Percentiles rank a stretch among this genome's conserved stretches.
These are phyloP conservation scores for Phialocephala subalpina DNA, from an alignment of 2,329 filamentous ascomycete genomes.

Conservation along the genomic window DNA sequence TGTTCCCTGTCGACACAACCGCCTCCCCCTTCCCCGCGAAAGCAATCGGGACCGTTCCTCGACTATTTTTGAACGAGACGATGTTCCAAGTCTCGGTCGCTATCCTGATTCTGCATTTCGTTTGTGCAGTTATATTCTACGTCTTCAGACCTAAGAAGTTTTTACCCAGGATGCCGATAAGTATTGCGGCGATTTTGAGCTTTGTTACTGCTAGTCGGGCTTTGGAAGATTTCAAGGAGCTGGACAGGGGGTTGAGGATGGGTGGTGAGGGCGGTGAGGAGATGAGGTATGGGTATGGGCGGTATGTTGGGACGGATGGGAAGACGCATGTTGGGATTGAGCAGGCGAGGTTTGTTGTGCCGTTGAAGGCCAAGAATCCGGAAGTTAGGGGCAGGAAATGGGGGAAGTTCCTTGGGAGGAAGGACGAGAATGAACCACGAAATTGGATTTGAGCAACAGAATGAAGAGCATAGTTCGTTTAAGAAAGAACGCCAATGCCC, in stretches of 20 bases:
- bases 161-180: slow-evolving; percentile 60
- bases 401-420: background rate
- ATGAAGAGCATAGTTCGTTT: too few species aligned
- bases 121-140: slow-evolving; percentile 55
- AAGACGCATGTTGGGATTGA: slow-evolving; percentile 60
- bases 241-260: background rate
- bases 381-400: slow-evolving; percentile 24
- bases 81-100: slow-evolving; percentile 55
- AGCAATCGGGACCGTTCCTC: slow-evolving; percentile 42
- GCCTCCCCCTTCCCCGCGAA: background rate
- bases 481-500: too few species aligned
- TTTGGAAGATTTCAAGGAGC: slow-evolving; percentile 44
- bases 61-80: slow-evolving; percentile 56
- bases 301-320: slow-evolving; percentile 56
- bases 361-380: slow-evolving; percentile 35
- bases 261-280: slow-evolving; percentile 16
- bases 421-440: slow-evolving; percentile 21
- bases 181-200: slow-evolving; percentile 55
- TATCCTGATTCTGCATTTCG: slow-evolving; percentile 53
- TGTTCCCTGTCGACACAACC: slow-evolving; percentile 41
- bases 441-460: slow-evolving; percentile 30
- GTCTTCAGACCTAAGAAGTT: slow-evolving; percentile 48
- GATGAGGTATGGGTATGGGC: slow-evolving; percentile 56
- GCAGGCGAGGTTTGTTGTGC: slow-evolving; percentile 52
- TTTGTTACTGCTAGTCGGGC: slow-evolving; percentile 57